Evolutionary conservation across 805 yeast genomes (phyloP), one percentile per base, ranked within the genome.

Genomic region (Debaryomyces prosopidis): DNA sequence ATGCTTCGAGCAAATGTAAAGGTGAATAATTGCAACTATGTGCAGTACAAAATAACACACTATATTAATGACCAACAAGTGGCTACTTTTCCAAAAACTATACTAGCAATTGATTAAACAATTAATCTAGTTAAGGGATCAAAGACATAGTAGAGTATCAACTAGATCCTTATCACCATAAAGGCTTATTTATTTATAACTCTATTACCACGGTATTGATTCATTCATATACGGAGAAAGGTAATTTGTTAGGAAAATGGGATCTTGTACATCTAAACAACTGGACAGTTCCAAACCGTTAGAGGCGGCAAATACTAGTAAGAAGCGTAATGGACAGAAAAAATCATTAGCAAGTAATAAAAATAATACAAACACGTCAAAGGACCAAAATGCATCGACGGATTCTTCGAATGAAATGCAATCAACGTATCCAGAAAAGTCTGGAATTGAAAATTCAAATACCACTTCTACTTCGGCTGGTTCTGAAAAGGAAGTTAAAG

Each of bases 401-500:
- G 42, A 39, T 9, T 36, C 44, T 17, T 38, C 46, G 9, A 45
- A 45, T 26, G 46, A 42, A 18, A 16, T 32, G 15, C 37, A 40
- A 8, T 10, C 31, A 14, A 17, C 33, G 9, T 14, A 31, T 34
- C 45, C 16, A 42, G 50, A 36, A 43, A 49, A 16, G 39, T 18
- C 35, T 32, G 45, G 37, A 35, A 36, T 30, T 30, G 32, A 27
- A 20, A 38, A 36, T 39, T 15, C 39, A 19, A 28, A 37, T n/a
- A 18, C 42, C 17, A 39, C 28, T 23, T 27, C 31, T 31, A 28
- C 16, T 27, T 33, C 50, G 8, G 28, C 47, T 8, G 34, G 34
- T 15, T 18, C 43, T 4, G 60, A 53, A 19, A 61, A 76, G 49
- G 87, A 81, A 47, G 81, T 84, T 43, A 90, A 90, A 62, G 83